Conservation (phyloP, 2,329 filamentous ascomycete species). For the Tolypocladium tropicale region DNA sequence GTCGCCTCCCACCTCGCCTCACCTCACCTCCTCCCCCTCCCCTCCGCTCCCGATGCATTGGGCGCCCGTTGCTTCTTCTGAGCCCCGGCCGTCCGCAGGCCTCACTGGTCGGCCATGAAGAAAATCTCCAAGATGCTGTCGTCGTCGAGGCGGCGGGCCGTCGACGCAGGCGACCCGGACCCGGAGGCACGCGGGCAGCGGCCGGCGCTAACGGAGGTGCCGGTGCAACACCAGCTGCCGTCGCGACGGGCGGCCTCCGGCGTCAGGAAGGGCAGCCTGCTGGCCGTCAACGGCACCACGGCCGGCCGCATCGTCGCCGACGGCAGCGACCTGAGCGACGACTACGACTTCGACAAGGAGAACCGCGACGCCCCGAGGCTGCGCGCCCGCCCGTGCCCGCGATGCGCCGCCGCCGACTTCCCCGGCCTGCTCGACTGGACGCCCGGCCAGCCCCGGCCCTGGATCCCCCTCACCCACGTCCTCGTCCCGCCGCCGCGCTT, state of each 20-base stretch:
- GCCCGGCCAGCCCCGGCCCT: slow-evolving; percentile 22
- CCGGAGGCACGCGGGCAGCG: slow-evolving; percentile 3
- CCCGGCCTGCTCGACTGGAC: slow-evolving; percentile 23
- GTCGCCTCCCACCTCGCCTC: neutral
- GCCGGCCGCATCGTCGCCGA: slow-evolving; percentile 18
- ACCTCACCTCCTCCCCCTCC: neutral
- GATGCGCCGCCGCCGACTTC: slow-evolving; percentile 25
- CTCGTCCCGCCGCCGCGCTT: neutral
- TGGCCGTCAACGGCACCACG: slow-evolving; percentile 5
- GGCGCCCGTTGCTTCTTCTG: neutral
- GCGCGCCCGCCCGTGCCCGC: slow-evolving; percentile 15
- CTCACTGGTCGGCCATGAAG: slow-evolving; percentile 16
- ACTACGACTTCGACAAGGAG: neutral
- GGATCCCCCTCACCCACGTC: slow-evolving; percentile 24
- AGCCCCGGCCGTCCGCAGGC: neutral
- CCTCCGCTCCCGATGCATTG: neutral
- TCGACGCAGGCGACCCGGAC: slow-evolving; percentile 8
- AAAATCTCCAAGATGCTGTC: slow-evolving; percentile 26
- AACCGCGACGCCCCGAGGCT: neutral
- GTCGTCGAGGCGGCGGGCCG: slow-evolving; percentile 8
- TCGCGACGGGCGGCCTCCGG: slow-evolving; percentile 10
- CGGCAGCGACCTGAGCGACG: slow-evolving; percentile 4
- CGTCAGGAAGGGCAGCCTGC: slow-evolving; percentile 1
- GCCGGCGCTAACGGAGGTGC: slow-evolving; percentile 7
- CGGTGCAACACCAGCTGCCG: slow-evolving; percentile 24